Percentiles rank a stretch among this genome's conserved stretches.
phyloP scores from a whole-genome alignment of 257 asterid species.

The Cynanchum wilfordii region DNA sequence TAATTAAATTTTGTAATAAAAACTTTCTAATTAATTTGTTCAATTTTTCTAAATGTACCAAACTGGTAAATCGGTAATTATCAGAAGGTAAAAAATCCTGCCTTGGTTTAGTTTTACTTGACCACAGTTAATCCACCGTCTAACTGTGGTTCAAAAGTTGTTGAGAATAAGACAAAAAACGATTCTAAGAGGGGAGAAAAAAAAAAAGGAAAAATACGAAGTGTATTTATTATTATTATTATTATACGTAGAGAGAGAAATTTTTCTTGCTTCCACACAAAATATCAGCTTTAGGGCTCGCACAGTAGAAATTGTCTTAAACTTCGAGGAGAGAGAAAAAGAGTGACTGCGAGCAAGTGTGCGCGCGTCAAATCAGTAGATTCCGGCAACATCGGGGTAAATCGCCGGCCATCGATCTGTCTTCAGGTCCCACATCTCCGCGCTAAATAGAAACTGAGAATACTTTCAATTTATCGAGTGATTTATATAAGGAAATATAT shows the following conservation, averaged over 20 bases:
- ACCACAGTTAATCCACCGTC: conserved; percentile 1
- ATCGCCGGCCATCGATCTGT: conserved; percentile 50
- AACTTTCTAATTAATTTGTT: too few relatives aligned
- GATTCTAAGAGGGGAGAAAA: neutral
- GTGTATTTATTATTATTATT: neutral
- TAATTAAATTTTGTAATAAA: too few relatives aligned
- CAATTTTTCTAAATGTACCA: neutral
- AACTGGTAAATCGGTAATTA: neutral
- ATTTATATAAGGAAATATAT: neutral
- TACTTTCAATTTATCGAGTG: conserved; percentile 5
- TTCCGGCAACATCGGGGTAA: conserved; percentile 60
- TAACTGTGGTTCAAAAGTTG: neutral
- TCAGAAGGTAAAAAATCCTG: neutral
- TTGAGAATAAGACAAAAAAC: neutral
- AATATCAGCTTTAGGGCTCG: conserved; percentile 2
- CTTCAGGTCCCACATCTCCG: conserved; percentile 34
- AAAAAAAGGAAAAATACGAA: neutral
- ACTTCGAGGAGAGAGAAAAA: conserved; percentile 2
- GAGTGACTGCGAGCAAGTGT: conserved; percentile 7
- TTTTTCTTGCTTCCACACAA: neutral
- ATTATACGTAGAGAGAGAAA: conserved; percentile 2
- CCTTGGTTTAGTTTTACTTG: neutral
- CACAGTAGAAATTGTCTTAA: conserved; percentile 1
- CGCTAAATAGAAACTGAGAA: conserved; percentile 27
- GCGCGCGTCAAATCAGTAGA: conserved; percentile 23